phyloP scores from a whole-genome alignment of 2,329 filamentous ascomycete species.

The Xylaria sp. region DNA sequence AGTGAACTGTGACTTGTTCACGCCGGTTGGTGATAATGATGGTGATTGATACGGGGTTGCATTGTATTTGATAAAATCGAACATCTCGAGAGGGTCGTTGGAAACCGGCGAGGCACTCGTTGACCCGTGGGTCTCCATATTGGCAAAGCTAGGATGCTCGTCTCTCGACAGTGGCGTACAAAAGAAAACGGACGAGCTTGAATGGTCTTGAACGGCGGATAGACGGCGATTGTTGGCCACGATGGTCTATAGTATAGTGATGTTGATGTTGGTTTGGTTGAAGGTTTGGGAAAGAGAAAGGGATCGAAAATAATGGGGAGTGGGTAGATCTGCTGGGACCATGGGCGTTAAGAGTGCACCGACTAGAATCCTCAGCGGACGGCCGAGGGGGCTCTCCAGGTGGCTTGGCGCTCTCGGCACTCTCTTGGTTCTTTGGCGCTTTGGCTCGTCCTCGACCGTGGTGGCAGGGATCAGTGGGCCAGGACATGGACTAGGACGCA shows the following conservation, averaged over 20 bases:
- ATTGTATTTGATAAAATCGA: constrained; percentile 73
- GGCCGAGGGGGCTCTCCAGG: constrained; percentile 17
- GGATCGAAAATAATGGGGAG: constrained; percentile 6
- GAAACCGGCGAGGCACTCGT: constrained; percentile 38
- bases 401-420: constrained; percentile 37
- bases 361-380: neutral
- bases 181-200: neutral
- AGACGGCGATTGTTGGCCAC: neutral
- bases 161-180: neutral
- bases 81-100: constrained; percentile 64
- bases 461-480: constrained; percentile 38
- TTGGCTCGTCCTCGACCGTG: constrained; percentile 33
- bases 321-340: constrained; percentile 5
- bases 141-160: neutral
- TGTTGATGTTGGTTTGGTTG: neutral
- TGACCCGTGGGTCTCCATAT: constrained; percentile 1
- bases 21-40: constrained; percentile 64
- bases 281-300: constrained; percentile 6
- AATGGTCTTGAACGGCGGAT: neutral
- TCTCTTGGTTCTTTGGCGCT: constrained; percentile 11
- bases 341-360: neutral
- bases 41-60: constrained; percentile 69
- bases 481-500: constrained; percentile 32
- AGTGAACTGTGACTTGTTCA: constrained; percentile 64
- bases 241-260: neutral